These are phyloP conservation scores for Fusarium illudens DNA, from an alignment of 2,329 filamentous ascomycete species.

Conservation along the genomic window DNA sequence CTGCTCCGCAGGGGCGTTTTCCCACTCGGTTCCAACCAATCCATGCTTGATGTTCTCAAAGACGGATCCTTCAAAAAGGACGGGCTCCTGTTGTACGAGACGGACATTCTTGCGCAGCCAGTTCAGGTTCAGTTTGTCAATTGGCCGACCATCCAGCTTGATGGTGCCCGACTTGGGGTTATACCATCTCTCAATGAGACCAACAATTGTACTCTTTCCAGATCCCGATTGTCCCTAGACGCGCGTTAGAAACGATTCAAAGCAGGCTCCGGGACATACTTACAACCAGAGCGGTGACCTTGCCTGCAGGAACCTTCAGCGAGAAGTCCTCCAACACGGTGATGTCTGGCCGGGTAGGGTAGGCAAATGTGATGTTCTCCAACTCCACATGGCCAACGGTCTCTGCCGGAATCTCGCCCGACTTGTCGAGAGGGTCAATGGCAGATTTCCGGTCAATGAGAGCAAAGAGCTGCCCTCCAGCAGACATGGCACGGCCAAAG, in stretches of 20 bases:
- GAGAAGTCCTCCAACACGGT: slow-evolving; percentile 54
- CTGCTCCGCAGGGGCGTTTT: slow-evolving; percentile 50
- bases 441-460: slow-evolving; percentile 50
- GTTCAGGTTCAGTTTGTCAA: slow-evolving; percentile 48
- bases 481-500: slow-evolving; percentile 50
- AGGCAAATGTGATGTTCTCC: slow-evolving; percentile 54
- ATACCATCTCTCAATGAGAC: slow-evolving; percentile 53
- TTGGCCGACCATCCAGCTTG: slow-evolving; percentile 48
- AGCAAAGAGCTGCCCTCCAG: slow-evolving; percentile 48
- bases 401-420: slow-evolving; percentile 43
- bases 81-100: slow-evolving; percentile 53
- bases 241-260: not conserved
- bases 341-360: slow-evolving; percentile 54
- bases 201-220: slow-evolving; percentile 52
- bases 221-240: slow-evolving; percentile 48
- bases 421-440: slow-evolving; percentile 48
- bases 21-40: slow-evolving; percentile 53
- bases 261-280: slow-evolving; percentile 43
- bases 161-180: slow-evolving; percentile 47
- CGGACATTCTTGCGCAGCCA: slow-evolving; percentile 51
- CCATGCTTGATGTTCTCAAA: slow-evolving; percentile 64
- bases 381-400: slow-evolving; percentile 49
- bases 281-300: slow-evolving; percentile 54
- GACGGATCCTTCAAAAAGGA: slow-evolving; percentile 58
- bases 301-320: slow-evolving; percentile 54